These are phyloP conservation scores for Juglanconis sp. DNA, from an alignment of 2,329 filamentous ascomycete species.

Conservation along the genomic window DNA sequence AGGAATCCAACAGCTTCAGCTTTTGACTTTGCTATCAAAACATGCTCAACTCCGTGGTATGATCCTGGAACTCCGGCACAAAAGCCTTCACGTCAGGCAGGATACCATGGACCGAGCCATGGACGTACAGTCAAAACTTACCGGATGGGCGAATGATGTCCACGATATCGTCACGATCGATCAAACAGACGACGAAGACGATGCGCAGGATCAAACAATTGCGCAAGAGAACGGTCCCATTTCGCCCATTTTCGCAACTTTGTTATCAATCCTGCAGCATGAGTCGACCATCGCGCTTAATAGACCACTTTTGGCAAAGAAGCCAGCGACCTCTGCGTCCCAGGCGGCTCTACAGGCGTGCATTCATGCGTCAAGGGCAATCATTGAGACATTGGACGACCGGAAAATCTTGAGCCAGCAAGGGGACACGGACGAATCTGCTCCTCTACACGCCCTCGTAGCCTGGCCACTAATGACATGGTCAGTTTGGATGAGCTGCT, in stretches of 20 bases:
- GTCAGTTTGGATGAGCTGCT: conserved; percentile 23
- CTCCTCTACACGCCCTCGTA: conserved; percentile 1
- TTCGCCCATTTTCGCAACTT: conserved; percentile 4
- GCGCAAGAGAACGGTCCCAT: neutral
- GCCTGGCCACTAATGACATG: conserved; percentile 22
- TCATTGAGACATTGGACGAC: conserved; percentile 17
- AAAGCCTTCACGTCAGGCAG: conserved; percentile 16
- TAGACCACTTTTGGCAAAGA: conserved; percentile 20
- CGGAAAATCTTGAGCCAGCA: neutral
- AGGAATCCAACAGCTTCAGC: conserved; percentile 5
- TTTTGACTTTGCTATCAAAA: conserved; percentile 18
- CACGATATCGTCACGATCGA: conserved; percentile 11
- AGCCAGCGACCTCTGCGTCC: conserved; percentile 18
- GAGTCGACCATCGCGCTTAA: conserved; percentile 21
- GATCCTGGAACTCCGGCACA: conserved; percentile 22
- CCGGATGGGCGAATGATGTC: conserved; percentile 19
- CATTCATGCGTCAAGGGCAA: conserved; percentile 20
- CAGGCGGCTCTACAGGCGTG: conserved; percentile 21
- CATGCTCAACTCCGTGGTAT: conserved; percentile 21
- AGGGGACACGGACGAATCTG: neutral
- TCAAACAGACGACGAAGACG: conserved; percentile 9
- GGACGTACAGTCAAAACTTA: conserved; percentile 18
- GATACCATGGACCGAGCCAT: conserved; percentile 18
- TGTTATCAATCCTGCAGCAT: conserved; percentile 18
- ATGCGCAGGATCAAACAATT: neutral